These are phyloP conservation scores for Microcyclosporella mali DNA, from an alignment of 2,329 filamentous ascomycete species.

Conservation along the genomic window DNA sequence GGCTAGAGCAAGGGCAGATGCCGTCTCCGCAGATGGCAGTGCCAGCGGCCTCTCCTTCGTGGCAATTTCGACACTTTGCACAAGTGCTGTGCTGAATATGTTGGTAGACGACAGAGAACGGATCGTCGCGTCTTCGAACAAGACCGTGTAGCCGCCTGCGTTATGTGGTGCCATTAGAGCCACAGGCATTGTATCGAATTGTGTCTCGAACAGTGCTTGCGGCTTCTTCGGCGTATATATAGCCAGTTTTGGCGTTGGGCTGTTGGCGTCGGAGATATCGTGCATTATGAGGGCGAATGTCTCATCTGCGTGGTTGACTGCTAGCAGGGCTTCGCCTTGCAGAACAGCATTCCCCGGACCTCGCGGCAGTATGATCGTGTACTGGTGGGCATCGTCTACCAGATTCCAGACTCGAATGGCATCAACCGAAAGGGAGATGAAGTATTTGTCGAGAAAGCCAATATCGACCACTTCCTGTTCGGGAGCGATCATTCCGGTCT, in stretches of 20 bases:
- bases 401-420: constrained; percentile 76
- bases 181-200: constrained; percentile 47
- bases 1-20: too few species aligned
- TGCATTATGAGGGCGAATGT: constrained; percentile 37
- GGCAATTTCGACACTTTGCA: not conserved
- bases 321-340: constrained; percentile 42
- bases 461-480: constrained; percentile 51
- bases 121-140: constrained; percentile 72
- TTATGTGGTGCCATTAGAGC: constrained; percentile 59
- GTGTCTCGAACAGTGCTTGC: constrained; percentile 45
- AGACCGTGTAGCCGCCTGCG: constrained; percentile 64
- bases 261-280: constrained; percentile 3
- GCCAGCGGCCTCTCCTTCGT: not conserved
- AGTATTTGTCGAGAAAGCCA: constrained; percentile 63
- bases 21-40: not conserved
- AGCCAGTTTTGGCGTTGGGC: constrained; percentile 29
- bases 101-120: constrained; percentile 37
- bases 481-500: constrained; percentile 47
- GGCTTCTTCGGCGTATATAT: constrained; percentile 61
- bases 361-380: constrained; percentile 54
- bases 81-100: not conserved
- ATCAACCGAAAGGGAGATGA: constrained; percentile 68
- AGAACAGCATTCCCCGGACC: constrained; percentile 16
- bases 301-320: constrained; percentile 56
- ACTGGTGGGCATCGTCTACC: constrained; percentile 68